These are phyloP conservation scores for Pseudocercospora fuligena DNA, from an alignment of 2,329 filamentous ascomycete genomes.

Conservation along the genomic window DNA sequence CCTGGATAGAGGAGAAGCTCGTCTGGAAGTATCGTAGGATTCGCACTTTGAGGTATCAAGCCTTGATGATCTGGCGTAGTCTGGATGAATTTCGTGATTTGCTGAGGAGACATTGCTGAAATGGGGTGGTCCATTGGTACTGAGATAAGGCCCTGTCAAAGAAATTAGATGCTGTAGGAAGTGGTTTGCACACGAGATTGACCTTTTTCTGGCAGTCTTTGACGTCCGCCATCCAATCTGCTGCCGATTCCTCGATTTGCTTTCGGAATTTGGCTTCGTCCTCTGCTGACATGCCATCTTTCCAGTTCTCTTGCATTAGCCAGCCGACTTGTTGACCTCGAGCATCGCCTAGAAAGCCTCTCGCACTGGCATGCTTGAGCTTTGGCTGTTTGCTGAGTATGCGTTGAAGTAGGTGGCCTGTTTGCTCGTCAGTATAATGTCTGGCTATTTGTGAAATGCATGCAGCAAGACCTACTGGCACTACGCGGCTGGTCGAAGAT, in stretches of 20 bases:
- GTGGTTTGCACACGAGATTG: neutral
- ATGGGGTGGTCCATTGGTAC: constrained; percentile 9
- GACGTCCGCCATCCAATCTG: neutral
- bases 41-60: neutral
- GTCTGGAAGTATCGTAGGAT: constrained; percentile 43
- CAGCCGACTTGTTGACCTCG: constrained; percentile 20
- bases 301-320: constrained; percentile 13
- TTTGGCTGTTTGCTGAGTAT: constrained; percentile 18
- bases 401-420: constrained; percentile 21
- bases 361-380: constrained; percentile 5
- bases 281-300: constrained; percentile 9
- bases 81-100: constrained; percentile 1
- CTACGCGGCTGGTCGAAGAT: constrained; percentile 9
- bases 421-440: no score
- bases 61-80: neutral
- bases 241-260: neutral
- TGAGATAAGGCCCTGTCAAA: neutral
- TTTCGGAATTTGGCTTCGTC: constrained; percentile 9
- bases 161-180: neutral
- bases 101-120: neutral
- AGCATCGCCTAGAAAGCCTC: constrained; percentile 8
- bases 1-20: constrained; percentile 39
- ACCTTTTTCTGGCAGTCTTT: neutral
- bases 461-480: neutral
- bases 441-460: neutral